Evolutionary conservation across 345 rosid genomes (phyloP).

Genomic region (Salix koriyanagi): DNA sequence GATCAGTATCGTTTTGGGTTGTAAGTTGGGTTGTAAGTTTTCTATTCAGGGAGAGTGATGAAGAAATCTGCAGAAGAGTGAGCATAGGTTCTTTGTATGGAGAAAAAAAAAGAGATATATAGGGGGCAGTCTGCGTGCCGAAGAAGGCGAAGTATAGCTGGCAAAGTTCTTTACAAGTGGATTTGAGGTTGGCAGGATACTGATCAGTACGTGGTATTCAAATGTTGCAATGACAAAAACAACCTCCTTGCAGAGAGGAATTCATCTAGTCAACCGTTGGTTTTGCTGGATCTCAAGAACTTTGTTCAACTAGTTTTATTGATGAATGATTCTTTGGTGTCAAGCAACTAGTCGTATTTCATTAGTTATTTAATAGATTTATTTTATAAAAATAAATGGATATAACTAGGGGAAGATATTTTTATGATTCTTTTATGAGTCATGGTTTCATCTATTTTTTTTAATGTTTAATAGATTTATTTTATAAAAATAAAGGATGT

Average conservation of each 20-base stretch:
- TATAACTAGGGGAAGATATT: too few species aligned
- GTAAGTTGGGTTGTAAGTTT: not conserved
- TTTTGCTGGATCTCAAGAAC: too few species aligned
- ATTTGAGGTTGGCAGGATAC: not conserved
- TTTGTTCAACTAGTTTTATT: too few species aligned
- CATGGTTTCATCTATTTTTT: too few species aligned
- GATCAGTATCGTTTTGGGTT: not conserved
- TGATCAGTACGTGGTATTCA: not conserved
- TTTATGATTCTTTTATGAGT: too few species aligned
- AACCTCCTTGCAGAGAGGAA: not conserved
- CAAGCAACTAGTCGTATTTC: too few species aligned
- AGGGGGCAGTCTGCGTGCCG: not conserved
- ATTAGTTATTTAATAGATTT: too few species aligned
- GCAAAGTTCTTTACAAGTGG: not conserved
- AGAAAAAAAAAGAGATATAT: not conserved
- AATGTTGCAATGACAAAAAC: not conserved
- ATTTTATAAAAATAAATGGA: too few species aligned
- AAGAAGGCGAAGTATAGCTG: slow-evolving; percentile 2
- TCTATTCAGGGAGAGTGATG: not conserved
- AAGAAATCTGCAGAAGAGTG: not conserved
- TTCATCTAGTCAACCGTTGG: too few species aligned
- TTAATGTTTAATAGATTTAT: too few species aligned
- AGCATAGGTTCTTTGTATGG: not conserved
- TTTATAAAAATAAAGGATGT: too few species aligned
- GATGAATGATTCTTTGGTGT: too few species aligned